A percentile compares a stretch with the other conserved stretches of the same genome.
These are phyloP conservation scores for Bauhinia variegata DNA, from an alignment of 306 rosid genomes.

Conservation along the genomic window DNA sequence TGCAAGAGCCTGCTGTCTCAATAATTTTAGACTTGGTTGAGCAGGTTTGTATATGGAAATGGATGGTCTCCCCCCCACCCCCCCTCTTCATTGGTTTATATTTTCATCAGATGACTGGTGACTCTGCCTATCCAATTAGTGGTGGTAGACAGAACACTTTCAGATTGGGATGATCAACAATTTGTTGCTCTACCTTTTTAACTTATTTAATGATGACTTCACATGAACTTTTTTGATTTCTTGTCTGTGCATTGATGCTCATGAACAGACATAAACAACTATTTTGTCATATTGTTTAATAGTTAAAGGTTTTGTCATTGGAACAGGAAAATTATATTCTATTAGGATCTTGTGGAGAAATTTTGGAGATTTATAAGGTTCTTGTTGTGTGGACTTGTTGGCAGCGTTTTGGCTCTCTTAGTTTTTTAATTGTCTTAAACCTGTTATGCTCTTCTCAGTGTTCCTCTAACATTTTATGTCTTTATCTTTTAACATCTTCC, in stretches of 20 bases:
- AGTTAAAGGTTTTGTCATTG: too few species aligned
- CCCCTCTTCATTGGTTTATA: too few species aligned
- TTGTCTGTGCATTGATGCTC: not conserved
- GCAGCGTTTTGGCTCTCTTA: not conserved
- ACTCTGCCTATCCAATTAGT: not conserved
- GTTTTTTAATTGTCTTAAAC: not conserved
- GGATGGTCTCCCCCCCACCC: too few species aligned
- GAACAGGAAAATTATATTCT: too few species aligned
- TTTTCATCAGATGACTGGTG: not conserved
- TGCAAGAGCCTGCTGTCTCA: constrained; percentile 91
- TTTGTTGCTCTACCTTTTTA: not conserved
- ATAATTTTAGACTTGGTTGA: constrained; percentile 71
- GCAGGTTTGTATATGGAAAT: constrained; percentile 54
- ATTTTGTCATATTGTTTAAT: too few species aligned
- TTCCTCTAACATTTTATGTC: not conserved
- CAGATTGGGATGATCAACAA: constrained; percentile 18
- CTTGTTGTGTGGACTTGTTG: not conserved
- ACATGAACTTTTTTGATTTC: constrained; percentile 16
- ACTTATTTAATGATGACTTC: not conserved
- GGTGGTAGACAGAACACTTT: not conserved
- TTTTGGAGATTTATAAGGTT: not conserved
- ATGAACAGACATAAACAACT: too few species aligned
- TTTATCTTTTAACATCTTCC: not conserved
- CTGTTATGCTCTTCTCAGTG: not conserved
- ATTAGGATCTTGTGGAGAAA: not conserved